Conservation (phyloP, 805 yeast genomes). For the Kuraishia floccosa region DNA sequence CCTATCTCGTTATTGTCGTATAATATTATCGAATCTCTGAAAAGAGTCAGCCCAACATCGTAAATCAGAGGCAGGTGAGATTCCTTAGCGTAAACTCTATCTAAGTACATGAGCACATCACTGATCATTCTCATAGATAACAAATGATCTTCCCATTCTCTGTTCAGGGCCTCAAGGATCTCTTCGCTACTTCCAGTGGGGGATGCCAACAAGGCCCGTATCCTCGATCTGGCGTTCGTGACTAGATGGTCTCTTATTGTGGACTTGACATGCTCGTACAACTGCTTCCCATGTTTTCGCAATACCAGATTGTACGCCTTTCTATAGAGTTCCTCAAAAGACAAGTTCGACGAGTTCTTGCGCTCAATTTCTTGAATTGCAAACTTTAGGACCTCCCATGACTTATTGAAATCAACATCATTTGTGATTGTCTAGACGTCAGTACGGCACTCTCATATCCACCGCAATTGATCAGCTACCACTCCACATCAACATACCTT, state of each 20-base stretch:
- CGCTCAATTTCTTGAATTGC: conserved; percentile 67
- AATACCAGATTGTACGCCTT: conserved; percentile 70
- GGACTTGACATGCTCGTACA: conserved; percentile 49
- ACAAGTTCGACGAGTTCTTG: conserved; percentile 60
- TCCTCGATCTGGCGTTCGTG: conserved; percentile 10
- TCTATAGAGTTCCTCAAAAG: conserved; percentile 76
- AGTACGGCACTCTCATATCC: no score
- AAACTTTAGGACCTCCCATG: conserved; percentile 53
- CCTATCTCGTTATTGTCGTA: conserved; percentile 41
- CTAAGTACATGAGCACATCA: conserved; percentile 79
- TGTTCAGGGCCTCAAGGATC: conserved; percentile 20
- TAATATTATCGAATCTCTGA: conserved; percentile 49
- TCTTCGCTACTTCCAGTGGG: conserved; percentile 8
- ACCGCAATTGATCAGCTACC: no score
- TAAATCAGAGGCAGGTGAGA: conserved; percentile 48
- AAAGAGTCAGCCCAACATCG: conserved; percentile 63
- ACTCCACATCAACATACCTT: no score
- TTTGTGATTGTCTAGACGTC: conserved; percentile 18
- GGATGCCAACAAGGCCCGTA: conserved; percentile 6
- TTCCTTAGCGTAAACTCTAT: conserved; percentile 74
- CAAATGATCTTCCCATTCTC: conserved; percentile 63
- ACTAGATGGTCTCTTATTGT: conserved; percentile 37
- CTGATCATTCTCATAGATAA: conserved; percentile 67
- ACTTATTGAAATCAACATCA: conserved; percentile 44
- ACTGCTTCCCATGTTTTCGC: conserved; percentile 50